Evolutionary conservation across 805 yeast species (phyloP).

Genomic region (Ogataea wickerhamii): DNA sequence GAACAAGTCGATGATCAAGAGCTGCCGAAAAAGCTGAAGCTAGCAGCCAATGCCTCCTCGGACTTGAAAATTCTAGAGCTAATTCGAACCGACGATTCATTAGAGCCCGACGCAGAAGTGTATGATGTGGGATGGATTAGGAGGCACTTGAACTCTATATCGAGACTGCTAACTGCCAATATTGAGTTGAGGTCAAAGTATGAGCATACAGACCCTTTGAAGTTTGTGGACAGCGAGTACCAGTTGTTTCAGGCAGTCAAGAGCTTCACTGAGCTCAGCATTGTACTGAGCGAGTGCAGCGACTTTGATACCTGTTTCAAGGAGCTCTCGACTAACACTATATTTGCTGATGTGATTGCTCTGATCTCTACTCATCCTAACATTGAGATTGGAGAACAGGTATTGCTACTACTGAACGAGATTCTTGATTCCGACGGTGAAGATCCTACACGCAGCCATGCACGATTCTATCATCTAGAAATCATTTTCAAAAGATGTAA

Average conservation of each 20-base stretch:
- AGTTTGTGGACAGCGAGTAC: slow-evolving; percentile 20
- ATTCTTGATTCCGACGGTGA: slow-evolving; percentile 5
- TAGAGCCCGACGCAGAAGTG: background rate
- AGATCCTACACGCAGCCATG: slow-evolving; percentile 6
- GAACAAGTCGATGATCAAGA: background rate
- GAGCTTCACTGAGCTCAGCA: slow-evolving; percentile 17
- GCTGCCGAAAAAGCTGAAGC: background rate
- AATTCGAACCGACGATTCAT: slow-evolving; percentile 5
- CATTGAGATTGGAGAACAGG: slow-evolving; percentile 14
- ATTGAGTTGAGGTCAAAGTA: slow-evolving; percentile 10
- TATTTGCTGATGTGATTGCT: slow-evolving; percentile 11
- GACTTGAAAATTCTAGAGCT: slow-evolving; percentile 11
- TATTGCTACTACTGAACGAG: slow-evolving; percentile 12
- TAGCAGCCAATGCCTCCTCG: background rate
- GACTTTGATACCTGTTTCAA: slow-evolving; percentile 11
- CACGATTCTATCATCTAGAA: slow-evolving; percentile 4
- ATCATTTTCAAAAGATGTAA: slow-evolving; percentile 3
- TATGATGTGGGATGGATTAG: slow-evolving; percentile 14
- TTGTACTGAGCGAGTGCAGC: slow-evolving; percentile 11
- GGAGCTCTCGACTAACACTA: slow-evolving; percentile 4
- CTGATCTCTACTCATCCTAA: slow-evolving; percentile 17
- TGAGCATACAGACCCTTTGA: slow-evolving; percentile 9
- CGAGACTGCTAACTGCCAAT: slow-evolving; percentile 7
- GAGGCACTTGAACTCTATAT: slow-evolving; percentile 8
- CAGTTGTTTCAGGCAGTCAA: slow-evolving; percentile 17